Conservation (phyloP, 345 rosid genomes). For the Theobroma cacao region DNA sequence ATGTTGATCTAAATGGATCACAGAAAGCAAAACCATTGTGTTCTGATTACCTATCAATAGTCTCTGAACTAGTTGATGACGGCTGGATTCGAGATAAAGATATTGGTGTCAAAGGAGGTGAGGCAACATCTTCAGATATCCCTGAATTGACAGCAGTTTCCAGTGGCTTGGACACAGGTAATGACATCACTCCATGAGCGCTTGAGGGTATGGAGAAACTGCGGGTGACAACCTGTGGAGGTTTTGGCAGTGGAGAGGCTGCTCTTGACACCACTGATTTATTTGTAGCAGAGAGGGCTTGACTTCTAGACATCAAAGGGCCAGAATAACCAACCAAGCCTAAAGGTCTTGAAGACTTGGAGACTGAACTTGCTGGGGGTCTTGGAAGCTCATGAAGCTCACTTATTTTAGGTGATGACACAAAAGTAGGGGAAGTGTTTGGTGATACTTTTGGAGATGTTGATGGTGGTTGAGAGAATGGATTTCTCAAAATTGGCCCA, state of each 20-base stretch:
- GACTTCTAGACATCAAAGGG: conserved; percentile 61
- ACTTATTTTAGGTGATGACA: conserved; percentile 81
- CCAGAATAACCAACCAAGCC: conserved; percentile 63
- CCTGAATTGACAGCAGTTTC: conserved; percentile 38
- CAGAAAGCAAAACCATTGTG: conserved; percentile 6
- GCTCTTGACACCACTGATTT: conserved; percentile 34
- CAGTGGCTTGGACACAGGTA: conserved; percentile 33
- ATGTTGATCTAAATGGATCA: neutral
- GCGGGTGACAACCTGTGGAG: conserved; percentile 62
- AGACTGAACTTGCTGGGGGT: conserved; percentile 55
- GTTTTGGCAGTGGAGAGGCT: conserved; percentile 74
- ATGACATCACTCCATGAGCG: conserved; percentile 42
- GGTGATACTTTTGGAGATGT: conserved; percentile 58
- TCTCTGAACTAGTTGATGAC: conserved; percentile 11
- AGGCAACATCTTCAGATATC: conserved; percentile 37
- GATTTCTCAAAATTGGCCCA: conserved; percentile 61
- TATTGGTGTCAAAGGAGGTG: conserved; percentile 78
- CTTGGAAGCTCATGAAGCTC: conserved; percentile 99
- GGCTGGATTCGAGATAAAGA: conserved; percentile 33
- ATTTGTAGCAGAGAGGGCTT: conserved; percentile 38
- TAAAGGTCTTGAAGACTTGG: conserved; percentile 41
- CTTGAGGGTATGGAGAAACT: conserved; percentile 88
- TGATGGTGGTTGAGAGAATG: conserved; percentile 44
- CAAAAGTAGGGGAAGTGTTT: conserved; percentile 61
- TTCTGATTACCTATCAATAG: conserved; percentile 39